Conservation (phyloP, 768 basidiomycete genomes). For the Rhodotorula toruloides region DNA sequence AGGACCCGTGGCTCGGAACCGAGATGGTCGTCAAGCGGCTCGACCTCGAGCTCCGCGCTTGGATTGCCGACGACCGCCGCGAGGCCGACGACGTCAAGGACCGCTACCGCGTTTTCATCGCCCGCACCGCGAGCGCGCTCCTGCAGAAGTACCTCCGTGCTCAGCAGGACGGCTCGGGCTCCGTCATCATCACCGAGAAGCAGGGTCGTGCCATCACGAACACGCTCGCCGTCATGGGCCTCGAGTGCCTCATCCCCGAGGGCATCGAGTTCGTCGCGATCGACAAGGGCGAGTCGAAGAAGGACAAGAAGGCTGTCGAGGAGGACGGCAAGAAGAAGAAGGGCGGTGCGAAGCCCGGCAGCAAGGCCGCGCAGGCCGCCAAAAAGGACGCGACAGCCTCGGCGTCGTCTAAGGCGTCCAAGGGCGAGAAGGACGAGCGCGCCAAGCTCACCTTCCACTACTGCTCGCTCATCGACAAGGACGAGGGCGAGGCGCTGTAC, state of each 20-base stretch:
- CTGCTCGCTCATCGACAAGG: conserved; percentile 53
- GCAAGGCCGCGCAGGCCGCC: conserved; percentile 26
- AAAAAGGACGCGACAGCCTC: conserved; percentile 5
- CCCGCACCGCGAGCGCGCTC: conserved; percentile 46
- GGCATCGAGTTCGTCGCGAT: conserved; percentile 22
- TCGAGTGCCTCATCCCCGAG: conserved; percentile 27
- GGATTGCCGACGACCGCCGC: conserved; percentile 54
- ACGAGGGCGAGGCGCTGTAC: conserved; percentile 22
- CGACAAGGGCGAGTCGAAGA: conserved; percentile 23
- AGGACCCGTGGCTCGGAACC: conserved; percentile 51
- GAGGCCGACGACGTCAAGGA: conserved; percentile 52
- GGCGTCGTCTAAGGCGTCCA: conserved; percentile 9
- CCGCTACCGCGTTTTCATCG: conserved; percentile 51
- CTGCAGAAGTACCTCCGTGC: conserved; percentile 49
- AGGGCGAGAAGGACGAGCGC: conserved; percentile 35
- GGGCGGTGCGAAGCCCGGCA: conserved; percentile 27
- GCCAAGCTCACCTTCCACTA: conserved; percentile 54
- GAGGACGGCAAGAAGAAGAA: conserved; percentile 37
- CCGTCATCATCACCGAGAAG: conserved; percentile 48
- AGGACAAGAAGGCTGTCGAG: conserved; percentile 28
- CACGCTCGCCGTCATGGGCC: conserved; percentile 28
- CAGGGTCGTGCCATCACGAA: conserved; percentile 48
- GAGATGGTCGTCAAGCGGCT: conserved; percentile 57
- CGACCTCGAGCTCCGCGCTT: conserved; percentile 54
- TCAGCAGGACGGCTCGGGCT: conserved; percentile 13